Evolutionary conservation across 2,329 filamentous ascomycete genomes (phyloP).

Genomic region (Chaetomium olivaceum): DNA sequence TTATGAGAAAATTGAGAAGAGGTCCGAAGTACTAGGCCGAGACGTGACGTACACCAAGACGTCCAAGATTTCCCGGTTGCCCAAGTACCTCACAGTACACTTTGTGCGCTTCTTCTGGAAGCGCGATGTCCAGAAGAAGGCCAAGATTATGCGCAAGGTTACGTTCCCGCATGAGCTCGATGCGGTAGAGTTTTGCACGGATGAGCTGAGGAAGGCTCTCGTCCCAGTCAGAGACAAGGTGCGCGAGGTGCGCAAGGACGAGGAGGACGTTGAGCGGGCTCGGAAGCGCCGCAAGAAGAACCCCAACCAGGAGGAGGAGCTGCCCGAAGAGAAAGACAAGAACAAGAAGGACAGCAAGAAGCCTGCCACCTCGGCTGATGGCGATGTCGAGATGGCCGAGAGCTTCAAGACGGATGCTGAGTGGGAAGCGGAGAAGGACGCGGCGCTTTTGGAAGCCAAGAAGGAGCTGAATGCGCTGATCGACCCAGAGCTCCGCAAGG

Average conservation of each 20-base stretch:
- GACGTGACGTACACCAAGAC: conserved; percentile 86
- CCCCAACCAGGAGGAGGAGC: conserved; percentile 44
- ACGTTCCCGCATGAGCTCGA: conserved; percentile 94
- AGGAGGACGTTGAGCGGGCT: conserved; percentile 86
- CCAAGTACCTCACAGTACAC: conserved; percentile 94
- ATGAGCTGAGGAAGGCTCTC: conserved; percentile 78
- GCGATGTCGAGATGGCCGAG: conserved; percentile 71
- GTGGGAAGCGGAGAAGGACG: conserved; percentile 80
- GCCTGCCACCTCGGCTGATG: conserved; percentile 52
- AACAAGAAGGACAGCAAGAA: conserved; percentile 44
- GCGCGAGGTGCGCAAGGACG: conserved; percentile 90
- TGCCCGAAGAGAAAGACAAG: conserved; percentile 50
- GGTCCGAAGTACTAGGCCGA: conserved; percentile 72
- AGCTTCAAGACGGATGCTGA: conserved; percentile 89
- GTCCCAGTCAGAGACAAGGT: conserved; percentile 96
- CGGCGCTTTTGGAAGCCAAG: conserved; percentile 75
- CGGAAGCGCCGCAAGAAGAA: conserved; percentile 84
- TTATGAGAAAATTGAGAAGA: conserved; percentile 92
- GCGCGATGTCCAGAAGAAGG: conserved; percentile 92
- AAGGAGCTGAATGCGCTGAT: conserved; percentile 83
- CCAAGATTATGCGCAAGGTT: conserved; percentile 99
- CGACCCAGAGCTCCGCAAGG: conserved; percentile 69
- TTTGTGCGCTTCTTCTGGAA: conserved; percentile 99
- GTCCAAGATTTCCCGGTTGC: conserved; percentile 84
- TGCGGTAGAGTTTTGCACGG: conserved; percentile 91